Evolutionary conservation across 306 rosid genomes (phyloP), one percentile per base, ranked within the genome.

Genomic region (Ceratonia siliqua): DNA sequence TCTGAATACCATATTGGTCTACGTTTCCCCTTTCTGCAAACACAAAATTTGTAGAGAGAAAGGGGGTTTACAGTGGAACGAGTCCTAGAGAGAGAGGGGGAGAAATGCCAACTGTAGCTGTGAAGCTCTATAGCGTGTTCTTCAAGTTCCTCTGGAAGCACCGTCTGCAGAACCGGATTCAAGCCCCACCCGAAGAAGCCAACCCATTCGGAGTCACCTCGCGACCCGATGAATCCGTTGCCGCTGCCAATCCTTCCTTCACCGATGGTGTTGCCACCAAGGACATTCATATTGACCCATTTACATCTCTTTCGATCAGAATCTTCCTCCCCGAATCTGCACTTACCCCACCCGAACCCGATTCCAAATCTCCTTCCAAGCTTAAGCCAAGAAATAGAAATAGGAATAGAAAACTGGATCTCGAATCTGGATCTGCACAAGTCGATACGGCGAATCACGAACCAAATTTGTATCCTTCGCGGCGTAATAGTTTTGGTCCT

Each of bases 121-220:
- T 94, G 66, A 92, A 94, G 90, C 97, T 94, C 74, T 94, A 94
- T 52, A 94, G 99, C 88, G 97, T 92, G 12, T 89, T 94, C 95
- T 94, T 91, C 96, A 94, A 94, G 87, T 92, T 94, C 80, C 96
- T 94, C 90, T 85, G 92, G 89, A 94, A 94, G 87, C 99, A 94
- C 83, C 99, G 99, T 54, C 73, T 94, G 66, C 97, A 91, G 86
- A 94, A 87, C 65, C 93, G 96, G 73, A 85, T 90, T 85, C 97
- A 94, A 83, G 64, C 89, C 58, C 85, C 73, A 36, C 80, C 86
- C 65, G 92, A 88, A 59, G 87, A 84, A 24, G 74, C 85, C 35
- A 74, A 72, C 87, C 75, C 88, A 5, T 94, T 90, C 28, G 99
- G 99, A 14, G 85, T 94, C 49, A 80, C 96, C 0, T 87, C 97